Evolutionary conservation across 805 yeast genomes (phyloP).

Genomic region (Zygotorulaspora sp.): DNA sequence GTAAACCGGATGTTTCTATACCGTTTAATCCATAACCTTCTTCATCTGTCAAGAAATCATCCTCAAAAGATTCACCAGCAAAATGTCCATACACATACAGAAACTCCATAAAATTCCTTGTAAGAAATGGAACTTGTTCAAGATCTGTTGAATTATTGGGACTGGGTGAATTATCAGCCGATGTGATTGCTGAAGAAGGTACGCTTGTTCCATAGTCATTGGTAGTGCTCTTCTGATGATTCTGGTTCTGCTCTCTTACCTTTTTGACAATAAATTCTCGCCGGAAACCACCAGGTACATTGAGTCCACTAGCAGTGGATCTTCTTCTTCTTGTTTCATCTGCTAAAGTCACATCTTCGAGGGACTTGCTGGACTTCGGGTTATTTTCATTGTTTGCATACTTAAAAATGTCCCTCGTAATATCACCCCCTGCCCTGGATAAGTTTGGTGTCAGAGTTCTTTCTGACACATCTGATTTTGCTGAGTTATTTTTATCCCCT

Average conservation of each 20-base stretch:
- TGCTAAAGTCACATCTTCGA: slow-evolving; percentile 26
- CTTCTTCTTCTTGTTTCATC: slow-evolving; percentile 43
- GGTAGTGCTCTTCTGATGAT: slow-evolving; percentile 21
- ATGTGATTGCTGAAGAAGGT: slow-evolving; percentile 11
- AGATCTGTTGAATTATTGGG: slow-evolving; percentile 22
- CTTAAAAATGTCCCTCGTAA: slow-evolving; percentile 37
- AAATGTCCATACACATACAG: slow-evolving; percentile 78
- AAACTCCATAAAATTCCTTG: slow-evolving; percentile 73
- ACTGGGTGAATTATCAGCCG: slow-evolving; percentile 11
- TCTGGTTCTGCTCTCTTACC: slow-evolving; percentile 29
- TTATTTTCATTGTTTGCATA: slow-evolving; percentile 12
- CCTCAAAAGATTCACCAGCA: slow-evolving; percentile 79
- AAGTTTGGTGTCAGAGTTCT: slow-evolving; percentile 7
- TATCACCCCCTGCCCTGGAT: slow-evolving; percentile 36
- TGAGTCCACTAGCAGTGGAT: slow-evolving; percentile 61
- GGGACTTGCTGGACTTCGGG: slow-evolving; percentile 14
- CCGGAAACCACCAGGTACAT: slow-evolving; percentile 81
- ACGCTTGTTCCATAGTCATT: slow-evolving; percentile 12
- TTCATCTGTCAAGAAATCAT: slow-evolving; percentile 47
- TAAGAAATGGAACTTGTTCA: slow-evolving; percentile 45
- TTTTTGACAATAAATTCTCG: slow-evolving; percentile 56
- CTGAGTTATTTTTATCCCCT: slow-evolving; percentile 8
- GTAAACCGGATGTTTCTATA: slow-evolving; percentile 11
- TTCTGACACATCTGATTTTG: slow-evolving; percentile 4
- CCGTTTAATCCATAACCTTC: slow-evolving; percentile 36